Percentiles rank a stretch among this genome's conserved stretches.
phyloP scores from a whole-genome alignment of 2,329 filamentous ascomycete species.

The Ambrosiella cleistominuta region DNA sequence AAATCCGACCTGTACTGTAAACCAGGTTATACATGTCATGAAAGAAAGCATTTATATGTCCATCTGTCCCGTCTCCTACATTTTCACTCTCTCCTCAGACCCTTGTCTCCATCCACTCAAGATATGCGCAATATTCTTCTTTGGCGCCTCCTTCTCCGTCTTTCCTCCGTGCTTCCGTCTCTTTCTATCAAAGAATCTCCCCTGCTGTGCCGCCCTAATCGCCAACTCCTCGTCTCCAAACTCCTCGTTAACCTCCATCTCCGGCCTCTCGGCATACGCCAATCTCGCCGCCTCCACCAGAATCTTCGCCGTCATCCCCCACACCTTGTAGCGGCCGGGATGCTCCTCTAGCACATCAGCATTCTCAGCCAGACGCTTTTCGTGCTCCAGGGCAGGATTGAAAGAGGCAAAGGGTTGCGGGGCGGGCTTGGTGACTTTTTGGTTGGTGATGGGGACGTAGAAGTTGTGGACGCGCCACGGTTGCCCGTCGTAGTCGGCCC shows the following conservation, averaged over 20 bases:
- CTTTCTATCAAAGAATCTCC: conserved; percentile 23
- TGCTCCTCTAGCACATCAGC: conserved; percentile 20
- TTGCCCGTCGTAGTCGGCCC: conserved; percentile 61
- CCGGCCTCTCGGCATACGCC: conserved; percentile 66
- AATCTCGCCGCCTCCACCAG: conserved; percentile 73
- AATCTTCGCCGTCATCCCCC: conserved; percentile 87
- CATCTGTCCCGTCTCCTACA: conserved; percentile 4
- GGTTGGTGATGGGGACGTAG: conserved; percentile 61
- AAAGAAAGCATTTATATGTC: not conserved
- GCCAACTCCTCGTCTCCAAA: conserved; percentile 38
- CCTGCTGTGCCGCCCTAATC: conserved; percentile 26
- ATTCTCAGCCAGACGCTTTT: conserved; percentile 16
- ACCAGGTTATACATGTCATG: not conserved
- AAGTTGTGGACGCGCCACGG: conserved; percentile 87
- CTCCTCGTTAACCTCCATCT: conserved; percentile 52
- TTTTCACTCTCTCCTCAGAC: conserved; percentile 11
- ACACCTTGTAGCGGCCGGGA: conserved; percentile 57
- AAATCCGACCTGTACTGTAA: not conserved
- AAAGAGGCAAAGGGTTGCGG: conserved; percentile 16
- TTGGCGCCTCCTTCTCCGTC: not conserved
- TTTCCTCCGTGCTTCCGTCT: not conserved
- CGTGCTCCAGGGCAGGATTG: conserved; percentile 23
- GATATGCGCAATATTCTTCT: conserved; percentile 6
- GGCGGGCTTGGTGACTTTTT: conserved; percentile 46
- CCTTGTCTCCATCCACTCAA: conserved; percentile 2